A percentile compares a stretch with the other conserved stretches of the same genome.
These are phyloP conservation scores for Hygrophorus pudorinus DNA, from an alignment of 768 basidiomycete genomes.

Conservation along the genomic window DNA sequence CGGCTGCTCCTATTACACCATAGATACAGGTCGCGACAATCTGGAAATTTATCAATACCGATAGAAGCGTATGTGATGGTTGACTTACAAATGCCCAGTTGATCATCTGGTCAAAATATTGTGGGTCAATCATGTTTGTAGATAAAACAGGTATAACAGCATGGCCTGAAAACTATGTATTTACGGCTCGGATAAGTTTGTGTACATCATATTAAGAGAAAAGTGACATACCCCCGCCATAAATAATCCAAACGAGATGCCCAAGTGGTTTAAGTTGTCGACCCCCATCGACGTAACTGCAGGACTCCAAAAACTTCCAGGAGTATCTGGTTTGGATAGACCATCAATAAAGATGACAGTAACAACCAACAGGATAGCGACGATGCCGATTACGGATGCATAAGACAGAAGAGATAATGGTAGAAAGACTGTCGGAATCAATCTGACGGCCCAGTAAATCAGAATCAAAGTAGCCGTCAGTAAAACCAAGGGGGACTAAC, in stretches of 20 bases:
- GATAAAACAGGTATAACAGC: slow-evolving; percentile 86
- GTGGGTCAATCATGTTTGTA: slow-evolving; percentile 80
- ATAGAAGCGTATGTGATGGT: neutral
- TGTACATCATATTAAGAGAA: neutral
- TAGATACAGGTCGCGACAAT: slow-evolving; percentile 53
- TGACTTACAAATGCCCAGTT: slow-evolving; percentile 74
- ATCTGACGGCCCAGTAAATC: slow-evolving; percentile 27
- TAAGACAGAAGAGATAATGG: slow-evolving; percentile 82
- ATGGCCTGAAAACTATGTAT: slow-evolving; percentile 76
- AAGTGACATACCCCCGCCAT: slow-evolving; percentile 69
- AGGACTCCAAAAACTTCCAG: slow-evolving; percentile 75
- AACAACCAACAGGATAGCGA: slow-evolving; percentile 69
- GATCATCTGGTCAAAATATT: slow-evolving; percentile 71
- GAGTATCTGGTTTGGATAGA: slow-evolving; percentile 53
- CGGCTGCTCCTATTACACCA: slow-evolving; percentile 62
- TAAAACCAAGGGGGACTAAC: slow-evolving; percentile 30
- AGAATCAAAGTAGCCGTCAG: neutral
- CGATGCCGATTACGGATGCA: slow-evolving; percentile 77
- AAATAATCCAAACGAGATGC: slow-evolving; percentile 79
- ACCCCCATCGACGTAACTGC: slow-evolving; percentile 57
- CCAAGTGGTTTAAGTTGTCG: slow-evolving; percentile 45
- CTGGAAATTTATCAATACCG: slow-evolving; percentile 22
- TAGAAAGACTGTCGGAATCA: slow-evolving; percentile 78
- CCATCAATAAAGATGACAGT: slow-evolving; percentile 78
- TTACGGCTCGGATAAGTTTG: neutral